A percentile compares a stretch with the other conserved stretches of the same genome.
Evolutionary conservation across 192 early-diverging fungal genomes (phyloP).

Genomic region (Backusella macrospora): DNA sequence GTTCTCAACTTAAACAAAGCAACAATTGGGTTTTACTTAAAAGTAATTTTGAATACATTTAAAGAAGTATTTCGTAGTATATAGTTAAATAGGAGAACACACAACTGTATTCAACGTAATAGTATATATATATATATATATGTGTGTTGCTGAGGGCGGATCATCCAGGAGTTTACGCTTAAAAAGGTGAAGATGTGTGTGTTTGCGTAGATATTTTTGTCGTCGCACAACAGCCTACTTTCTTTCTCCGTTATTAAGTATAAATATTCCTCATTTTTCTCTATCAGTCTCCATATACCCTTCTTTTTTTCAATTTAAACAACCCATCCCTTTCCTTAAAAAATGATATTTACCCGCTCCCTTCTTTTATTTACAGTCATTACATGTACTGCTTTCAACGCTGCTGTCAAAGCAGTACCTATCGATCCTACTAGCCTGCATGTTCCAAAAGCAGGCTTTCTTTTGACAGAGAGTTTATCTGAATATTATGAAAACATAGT

Average conservation of each 20-base stretch:
- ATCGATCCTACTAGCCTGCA: neutral
- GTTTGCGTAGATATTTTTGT: neutral
- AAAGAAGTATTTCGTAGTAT: neutral
- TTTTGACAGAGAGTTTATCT: conserved; percentile 26
- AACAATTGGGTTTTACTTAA: neutral
- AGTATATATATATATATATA: conserved; percentile 6
- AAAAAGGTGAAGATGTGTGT: conserved; percentile 6
- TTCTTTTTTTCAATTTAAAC: conserved; percentile 20
- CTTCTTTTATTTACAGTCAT: conserved; percentile 3
- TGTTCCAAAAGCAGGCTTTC: neutral
- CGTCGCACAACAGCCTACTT: neutral
- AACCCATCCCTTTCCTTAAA: conserved; percentile 21
- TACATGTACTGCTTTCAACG: neutral
- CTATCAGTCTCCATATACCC: conserved; percentile 18
- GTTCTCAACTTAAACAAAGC: neutral
- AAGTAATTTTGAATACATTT: neutral
- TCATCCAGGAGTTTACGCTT: neutral
- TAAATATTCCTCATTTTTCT: conserved; percentile 27
- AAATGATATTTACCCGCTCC: conserved; percentile 22
- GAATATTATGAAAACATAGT: conserved; percentile 38
- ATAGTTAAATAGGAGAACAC: neutral
- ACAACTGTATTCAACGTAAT: neutral
- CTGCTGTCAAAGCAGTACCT: conserved; percentile 4
- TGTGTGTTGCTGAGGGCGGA: neutral
- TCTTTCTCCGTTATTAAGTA: conserved; percentile 19